These are phyloP conservation scores for Holtermannia corniformis DNA, from an alignment of 768 basidiomycete genomes.

Conservation along the genomic window DNA sequence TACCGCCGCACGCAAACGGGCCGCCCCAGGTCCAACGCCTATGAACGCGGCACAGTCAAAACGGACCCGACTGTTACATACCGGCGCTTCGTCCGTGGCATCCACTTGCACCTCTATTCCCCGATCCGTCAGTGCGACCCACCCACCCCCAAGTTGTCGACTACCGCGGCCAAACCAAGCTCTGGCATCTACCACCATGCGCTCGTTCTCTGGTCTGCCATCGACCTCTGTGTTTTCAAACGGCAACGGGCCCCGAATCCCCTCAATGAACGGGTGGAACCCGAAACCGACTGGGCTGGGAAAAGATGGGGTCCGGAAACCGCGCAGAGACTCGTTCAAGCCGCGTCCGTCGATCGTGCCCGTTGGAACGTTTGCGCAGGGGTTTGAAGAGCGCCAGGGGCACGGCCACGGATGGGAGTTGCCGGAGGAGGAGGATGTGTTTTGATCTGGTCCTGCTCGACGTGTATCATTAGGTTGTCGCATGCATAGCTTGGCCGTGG, in stretches of 20 bases:
- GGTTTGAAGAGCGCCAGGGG: background rate
- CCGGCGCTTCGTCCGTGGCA: background rate
- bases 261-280: background rate
- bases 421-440: constrained; percentile 13
- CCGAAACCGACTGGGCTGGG: background rate
- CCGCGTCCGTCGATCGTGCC: constrained; percentile 7
- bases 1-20: constrained; percentile 6
- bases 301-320: constrained; percentile 1
- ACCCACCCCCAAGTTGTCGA: background rate
- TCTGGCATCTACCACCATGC: constrained; percentile 1
- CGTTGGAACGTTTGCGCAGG: constrained; percentile 1
- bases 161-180: constrained; percentile 3
- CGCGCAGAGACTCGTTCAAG: constrained; percentile 10
- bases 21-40: constrained; percentile 9
- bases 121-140: background rate
- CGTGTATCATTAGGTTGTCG: background rate
- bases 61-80: background rate
- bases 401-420: constrained; percentile 2
- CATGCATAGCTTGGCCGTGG: too few relatives aligned
- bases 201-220: background rate
- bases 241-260: constrained; percentile 2
- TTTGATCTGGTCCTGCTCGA: background rate
- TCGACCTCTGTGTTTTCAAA: background rate
- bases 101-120: background rate
- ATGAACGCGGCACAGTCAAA: background rate